Percentiles rank a stretch among this genome's conserved stretches.
phyloP scores from a whole-genome alignment of 805 yeast genomes.

The Metschnikowia santaceciliae region DNA sequence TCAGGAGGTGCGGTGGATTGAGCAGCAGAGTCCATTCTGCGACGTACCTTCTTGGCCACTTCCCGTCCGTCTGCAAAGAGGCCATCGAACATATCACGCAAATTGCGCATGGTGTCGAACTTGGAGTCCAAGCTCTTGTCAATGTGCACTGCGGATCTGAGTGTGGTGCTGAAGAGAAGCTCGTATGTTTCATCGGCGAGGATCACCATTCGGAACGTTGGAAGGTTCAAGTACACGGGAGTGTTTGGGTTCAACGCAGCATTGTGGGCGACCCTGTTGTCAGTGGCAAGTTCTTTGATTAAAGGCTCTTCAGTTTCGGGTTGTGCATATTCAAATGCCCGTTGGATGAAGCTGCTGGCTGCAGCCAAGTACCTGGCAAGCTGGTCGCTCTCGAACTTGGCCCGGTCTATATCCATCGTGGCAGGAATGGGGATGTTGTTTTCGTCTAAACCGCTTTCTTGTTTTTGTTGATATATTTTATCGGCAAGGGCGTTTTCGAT shows the following conservation, averaged over 20 bases:
- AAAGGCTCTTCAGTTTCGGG: conserved; percentile 48
- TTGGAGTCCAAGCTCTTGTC: conserved; percentile 48
- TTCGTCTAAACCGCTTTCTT: conserved; percentile 24
- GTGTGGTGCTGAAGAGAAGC: conserved; percentile 66
- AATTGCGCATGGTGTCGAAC: conserved; percentile 49
- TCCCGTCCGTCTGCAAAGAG: conserved; percentile 88
- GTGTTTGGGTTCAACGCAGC: conserved; percentile 78
- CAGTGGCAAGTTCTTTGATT: conserved; percentile 35
- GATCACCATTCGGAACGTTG: conserved; percentile 92
- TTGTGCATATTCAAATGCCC: conserved; percentile 87
- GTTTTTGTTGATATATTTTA: conserved; percentile 44
- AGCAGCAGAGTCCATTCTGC: conserved; percentile 76
- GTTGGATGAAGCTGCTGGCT: conserved; percentile 78
- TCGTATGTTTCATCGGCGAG: conserved; percentile 94
- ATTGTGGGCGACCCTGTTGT: conserved; percentile 52
- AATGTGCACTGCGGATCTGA: conserved; percentile 65
- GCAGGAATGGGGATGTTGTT: conserved; percentile 46
- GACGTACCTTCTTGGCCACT: conserved; percentile 84
- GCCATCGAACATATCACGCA: conserved; percentile 88
- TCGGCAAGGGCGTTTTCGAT: conserved; percentile 70
- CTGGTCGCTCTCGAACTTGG: conserved; percentile 58
- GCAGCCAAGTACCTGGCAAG: conserved; percentile 81
- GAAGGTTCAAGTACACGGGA: conserved; percentile 69
- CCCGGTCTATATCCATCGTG: conserved; percentile 60
- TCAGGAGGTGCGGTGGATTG: conserved; percentile 22